phyloP scores from a whole-genome alignment of 768 basidiomycete species.

The Asterophora parasitica region DNA sequence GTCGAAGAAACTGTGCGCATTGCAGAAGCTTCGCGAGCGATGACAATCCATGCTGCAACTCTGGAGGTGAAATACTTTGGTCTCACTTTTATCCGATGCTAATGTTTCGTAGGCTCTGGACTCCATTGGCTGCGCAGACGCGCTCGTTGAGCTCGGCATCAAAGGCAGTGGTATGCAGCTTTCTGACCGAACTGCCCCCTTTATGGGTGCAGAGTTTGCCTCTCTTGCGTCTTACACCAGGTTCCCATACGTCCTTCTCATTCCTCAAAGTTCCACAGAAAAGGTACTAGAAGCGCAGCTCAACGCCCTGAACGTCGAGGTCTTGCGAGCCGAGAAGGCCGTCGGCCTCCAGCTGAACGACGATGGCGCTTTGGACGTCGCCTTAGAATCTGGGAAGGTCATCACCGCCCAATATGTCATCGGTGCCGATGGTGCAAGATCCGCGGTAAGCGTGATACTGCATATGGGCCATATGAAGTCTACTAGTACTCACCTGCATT shows the following conservation, averaged over 20 bases:
- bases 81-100: neutral
- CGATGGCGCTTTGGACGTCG: slow-evolving; percentile 32
- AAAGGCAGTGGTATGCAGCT: slow-evolving; percentile 24
- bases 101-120: slow-evolving; percentile 35
- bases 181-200: slow-evolving; percentile 23
- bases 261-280: slow-evolving; percentile 44
- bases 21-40: slow-evolving; percentile 37
- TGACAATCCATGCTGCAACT: slow-evolving; percentile 47
- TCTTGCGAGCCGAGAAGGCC: slow-evolving; percentile 36
- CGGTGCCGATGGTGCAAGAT: slow-evolving; percentile 48
- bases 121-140: slow-evolving; percentile 35
- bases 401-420: slow-evolving; percentile 43
- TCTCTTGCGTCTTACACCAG: slow-evolving; percentile 35
- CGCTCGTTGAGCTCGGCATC: slow-evolving; percentile 32
- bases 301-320: slow-evolving; percentile 24
- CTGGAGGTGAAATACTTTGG: slow-evolving; percentile 34
- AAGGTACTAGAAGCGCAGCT: slow-evolving; percentile 31
- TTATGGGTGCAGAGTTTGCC: slow-evolving; percentile 27
- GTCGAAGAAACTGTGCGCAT: slow-evolving; percentile 34
- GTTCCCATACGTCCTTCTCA: slow-evolving; percentile 36
- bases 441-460: slow-evolving; percentile 27
- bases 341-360: slow-evolving; percentile 29
- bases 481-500: neutral
- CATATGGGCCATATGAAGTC: neutral
- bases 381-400: slow-evolving; percentile 41